Base-by-base conservation (phyloP, 176 grass and related monocot species). In the Oryza longistaminata region DNA sequence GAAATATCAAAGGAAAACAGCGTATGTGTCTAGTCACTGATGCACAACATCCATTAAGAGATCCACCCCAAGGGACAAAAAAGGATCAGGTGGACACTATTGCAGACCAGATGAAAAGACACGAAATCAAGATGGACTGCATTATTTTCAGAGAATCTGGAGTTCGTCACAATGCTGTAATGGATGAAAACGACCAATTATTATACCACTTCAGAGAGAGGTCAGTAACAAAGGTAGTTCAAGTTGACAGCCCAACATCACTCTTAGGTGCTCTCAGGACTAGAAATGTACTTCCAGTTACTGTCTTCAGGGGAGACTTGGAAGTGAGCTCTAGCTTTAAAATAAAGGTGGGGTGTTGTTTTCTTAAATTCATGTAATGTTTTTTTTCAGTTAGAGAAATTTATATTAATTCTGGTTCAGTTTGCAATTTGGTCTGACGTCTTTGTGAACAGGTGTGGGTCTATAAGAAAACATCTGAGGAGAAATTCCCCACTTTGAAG, bases 391-490 rank as follows among this genome's bases (percentile, higher is more conserved):
- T 68, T 29, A 44, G 67, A 81, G 46, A 70, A 85, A 11, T 81
- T 62, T 71, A 13, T 71, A 48, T 26, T 81, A 70, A 27, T 79
- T 55, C 1, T 68, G 31, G 55, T 60, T 86, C 83, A 66, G 14
- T 71, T 82, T 86, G 40, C 66, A 49, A 53, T 53, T 64, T 86
- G 10, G 64, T 85, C 61, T 70, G 46, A 79, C 77, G 24, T 27
- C 31, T 76, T 66, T 92, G 65, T 91, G 66, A 88, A 76, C 61
- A 98, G 96, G 96, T 98, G 58, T 98, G 96, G 93, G 96, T 90
- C 6, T 98, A 95, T 88, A 98, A 98, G 84, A 98, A 98, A 85
- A 93, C 96, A 80, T 87, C 85, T 75, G 93, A 98, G 83, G 96
- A 98, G 35, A 98, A 87, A 85, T 98, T 98, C 46, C 96, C 96